Conservation (phyloP, 2,329 filamentous ascomycete genomes). For the Metarhizium robertsii region DNA sequence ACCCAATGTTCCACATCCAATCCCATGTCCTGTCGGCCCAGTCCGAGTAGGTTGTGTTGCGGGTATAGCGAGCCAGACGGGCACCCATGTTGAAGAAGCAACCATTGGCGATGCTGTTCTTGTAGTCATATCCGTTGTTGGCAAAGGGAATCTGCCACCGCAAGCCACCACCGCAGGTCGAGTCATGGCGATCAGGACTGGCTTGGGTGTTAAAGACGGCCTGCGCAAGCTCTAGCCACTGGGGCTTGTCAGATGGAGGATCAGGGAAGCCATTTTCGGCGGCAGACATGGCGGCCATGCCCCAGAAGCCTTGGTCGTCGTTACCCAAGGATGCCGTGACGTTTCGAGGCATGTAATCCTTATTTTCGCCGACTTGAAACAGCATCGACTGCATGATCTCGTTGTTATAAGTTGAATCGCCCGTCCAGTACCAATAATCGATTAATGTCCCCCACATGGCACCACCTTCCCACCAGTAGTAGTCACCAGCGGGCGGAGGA, state of each 20-base stretch:
- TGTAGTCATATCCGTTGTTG: slow-evolving; percentile 71
- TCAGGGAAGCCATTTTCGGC: slow-evolving; percentile 49
- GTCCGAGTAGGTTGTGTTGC: slow-evolving; percentile 53
- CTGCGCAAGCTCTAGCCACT: slow-evolving; percentile 49
- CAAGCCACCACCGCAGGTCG: slow-evolving; percentile 49
- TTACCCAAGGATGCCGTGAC: slow-evolving; percentile 46
- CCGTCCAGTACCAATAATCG: slow-evolving; percentile 56
- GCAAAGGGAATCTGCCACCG: slow-evolving; percentile 70
- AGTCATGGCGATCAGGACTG: slow-evolving; percentile 47
- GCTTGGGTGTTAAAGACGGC: slow-evolving; percentile 54
- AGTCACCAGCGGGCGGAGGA: slow-evolving; percentile 34
- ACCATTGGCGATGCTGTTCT: slow-evolving; percentile 51
- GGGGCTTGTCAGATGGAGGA: slow-evolving; percentile 36
- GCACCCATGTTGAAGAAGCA: slow-evolving; percentile 58
- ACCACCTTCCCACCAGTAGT: slow-evolving; percentile 61
- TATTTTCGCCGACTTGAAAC: slow-evolving; percentile 41
- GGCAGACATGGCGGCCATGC: slow-evolving; percentile 52
- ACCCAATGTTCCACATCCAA: slow-evolving; percentile 46
- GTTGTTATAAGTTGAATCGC: slow-evolving; percentile 48
- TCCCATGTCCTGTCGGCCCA: slow-evolving; percentile 57
- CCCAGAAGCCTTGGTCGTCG: slow-evolving; percentile 61
- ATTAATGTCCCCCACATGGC: slow-evolving; percentile 54
- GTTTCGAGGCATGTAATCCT: slow-evolving; percentile 48
- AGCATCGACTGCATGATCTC: slow-evolving; percentile 41
- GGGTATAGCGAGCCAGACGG: slow-evolving; percentile 61